Base-by-base conservation (phyloP, 1,284 basidiomycete species). In the Microbotryum lychnidis-dioicae region DNA sequence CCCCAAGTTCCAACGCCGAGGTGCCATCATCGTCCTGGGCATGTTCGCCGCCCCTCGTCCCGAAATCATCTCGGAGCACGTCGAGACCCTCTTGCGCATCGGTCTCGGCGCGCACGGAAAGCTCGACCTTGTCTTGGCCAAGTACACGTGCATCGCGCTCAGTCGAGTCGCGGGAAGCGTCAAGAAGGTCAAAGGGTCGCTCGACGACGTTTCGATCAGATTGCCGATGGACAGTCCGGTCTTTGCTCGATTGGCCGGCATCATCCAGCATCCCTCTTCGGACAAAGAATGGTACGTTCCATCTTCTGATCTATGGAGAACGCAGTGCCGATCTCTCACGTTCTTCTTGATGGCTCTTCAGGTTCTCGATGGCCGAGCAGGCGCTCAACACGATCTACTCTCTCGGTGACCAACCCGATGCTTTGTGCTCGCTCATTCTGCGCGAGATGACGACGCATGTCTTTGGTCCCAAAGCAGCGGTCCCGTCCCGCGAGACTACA, bases 151-250 rank as follows among this genome's bases (percentile, higher is more conserved):
- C 72, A 84, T 97, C 52, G 92, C 93, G 0, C 78, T 98, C 42
- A 90, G 94, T 70, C 83, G 94, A 0, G 79, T 98, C 20, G 89
- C 90, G 54, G 96, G 96, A 1, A 96, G 89, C 70, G 88, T 85
- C 37, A 98, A 97, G 80, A 98, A 97, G 75, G 84, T 98, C 69
- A 98, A 98, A 79, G 94, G 91, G 2, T 94, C 91, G 0, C 81
- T 97, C 18, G 79, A 85, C 27, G 90, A 97, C 78, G 89, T 91
- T 71, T 87, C 84, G 6, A 80, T 92, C 59, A 84, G 94, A 4
- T 79, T 93, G 57, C 86, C 87, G 3, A 97, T 97, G 89, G 85
- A 87, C 50, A 89, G 87, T 65, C 80, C 84, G 0, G 84, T 99
- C 56, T 97, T 98, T 77, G 79, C 79, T 42, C 87, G 87, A 69